Evolutionary conservation across 225 moss, liverwort and hornwort genomes (phyloP).

Genomic region (Straminergon stramineum): DNA sequence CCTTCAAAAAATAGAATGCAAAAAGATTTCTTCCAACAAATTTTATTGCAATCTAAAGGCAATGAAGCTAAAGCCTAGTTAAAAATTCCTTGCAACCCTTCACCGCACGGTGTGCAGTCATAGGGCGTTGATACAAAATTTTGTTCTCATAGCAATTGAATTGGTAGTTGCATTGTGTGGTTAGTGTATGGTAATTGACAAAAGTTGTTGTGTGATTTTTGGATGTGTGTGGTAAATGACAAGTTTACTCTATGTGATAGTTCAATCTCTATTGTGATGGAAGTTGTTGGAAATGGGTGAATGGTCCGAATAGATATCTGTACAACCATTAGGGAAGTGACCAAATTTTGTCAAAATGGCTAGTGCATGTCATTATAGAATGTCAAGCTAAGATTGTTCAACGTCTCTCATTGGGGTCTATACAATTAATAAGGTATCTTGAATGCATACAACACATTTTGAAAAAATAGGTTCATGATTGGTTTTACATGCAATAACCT

Average conservation of each 20-base stretch:
- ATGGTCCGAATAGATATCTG: neutral
- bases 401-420: neutral
- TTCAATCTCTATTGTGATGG: neutral
- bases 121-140: too few relatives aligned
- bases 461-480: neutral
- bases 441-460: neutral
- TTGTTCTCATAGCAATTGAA: too few relatives aligned
- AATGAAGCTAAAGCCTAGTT: too few relatives aligned
- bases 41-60: too few relatives aligned
- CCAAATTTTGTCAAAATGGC: neutral
- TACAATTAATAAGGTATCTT: neutral
- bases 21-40: too few relatives aligned
- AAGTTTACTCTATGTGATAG: neutral
- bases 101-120: too few relatives aligned
- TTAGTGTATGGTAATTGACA: too few relatives aligned
- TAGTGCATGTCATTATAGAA: neutral
- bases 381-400: neutral
- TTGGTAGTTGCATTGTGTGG: too few relatives aligned
- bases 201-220: too few relatives aligned
- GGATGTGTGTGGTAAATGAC: too few relatives aligned
- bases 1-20: too few relatives aligned
- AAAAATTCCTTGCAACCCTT: too few relatives aligned
- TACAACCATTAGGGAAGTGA: neutral
- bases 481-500: neutral
- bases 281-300: neutral